Percentiles rank a stretch among this genome's conserved stretches.
Evolutionary conservation across 2,329 filamentous ascomycete species (phyloP).

Genomic region (Penicillium sp.): DNA sequence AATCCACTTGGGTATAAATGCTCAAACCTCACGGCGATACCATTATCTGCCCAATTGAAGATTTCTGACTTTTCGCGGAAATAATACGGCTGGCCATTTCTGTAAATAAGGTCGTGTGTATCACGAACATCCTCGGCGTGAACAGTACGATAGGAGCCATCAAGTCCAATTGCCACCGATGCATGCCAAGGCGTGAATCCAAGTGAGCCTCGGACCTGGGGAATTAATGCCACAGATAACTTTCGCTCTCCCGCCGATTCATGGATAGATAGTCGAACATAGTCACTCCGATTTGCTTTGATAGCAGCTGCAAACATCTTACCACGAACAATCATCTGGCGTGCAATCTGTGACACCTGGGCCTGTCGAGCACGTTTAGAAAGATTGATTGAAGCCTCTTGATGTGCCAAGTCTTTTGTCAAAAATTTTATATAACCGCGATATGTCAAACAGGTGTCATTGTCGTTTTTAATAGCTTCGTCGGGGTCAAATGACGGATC

Average conservation of each 20-base stretch:
- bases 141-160: conserved; percentile 30
- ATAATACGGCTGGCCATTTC: conserved; percentile 52
- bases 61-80: conserved; percentile 56
- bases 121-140: conserved; percentile 32
- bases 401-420: conserved; percentile 30
- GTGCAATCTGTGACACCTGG: conserved; percentile 26
- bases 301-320: conserved; percentile 35
- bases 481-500: conserved; percentile 32
- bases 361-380: conserved; percentile 25
- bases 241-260: conserved; percentile 33
- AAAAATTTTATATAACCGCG: conserved; percentile 35
- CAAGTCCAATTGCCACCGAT: conserved; percentile 34
- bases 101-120: conserved; percentile 53
- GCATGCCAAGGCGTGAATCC: conserved; percentile 42
- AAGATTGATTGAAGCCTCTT: conserved; percentile 11
- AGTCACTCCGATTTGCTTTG: conserved; percentile 30
- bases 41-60: conserved; percentile 47
- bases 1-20: conserved; percentile 51
- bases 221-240: conserved; percentile 31
- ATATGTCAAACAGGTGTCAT: conserved; percentile 34
- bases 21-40: conserved; percentile 41
- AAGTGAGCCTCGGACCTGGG: conserved; percentile 26
- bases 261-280: conserved; percentile 36
- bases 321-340: conserved; percentile 32
- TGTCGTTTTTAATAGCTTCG: conserved; percentile 31